Percentiles rank a stretch among this genome's conserved stretches.
These are phyloP conservation scores for Lophiostoma macrostomum DNA, from an alignment of 495 filamentous ascomycete genomes.

Conservation along the genomic window DNA sequence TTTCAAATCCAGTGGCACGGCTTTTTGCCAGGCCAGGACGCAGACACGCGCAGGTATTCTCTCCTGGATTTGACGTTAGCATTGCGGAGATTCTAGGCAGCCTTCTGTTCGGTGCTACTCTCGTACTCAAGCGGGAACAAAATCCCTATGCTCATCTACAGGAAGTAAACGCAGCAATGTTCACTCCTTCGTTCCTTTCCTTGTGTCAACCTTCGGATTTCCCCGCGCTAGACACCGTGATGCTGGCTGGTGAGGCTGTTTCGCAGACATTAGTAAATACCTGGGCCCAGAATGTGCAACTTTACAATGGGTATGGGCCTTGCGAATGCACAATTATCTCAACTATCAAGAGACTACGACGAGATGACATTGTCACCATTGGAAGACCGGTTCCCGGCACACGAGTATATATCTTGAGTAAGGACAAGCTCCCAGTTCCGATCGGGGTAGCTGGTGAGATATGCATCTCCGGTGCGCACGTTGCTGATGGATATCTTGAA, in stretches of 20 bases:
- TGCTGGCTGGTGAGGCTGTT: slow-evolving; percentile 40
- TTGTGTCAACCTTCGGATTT: slow-evolving; percentile 30
- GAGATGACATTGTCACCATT: slow-evolving; percentile 34
- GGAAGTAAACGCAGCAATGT: slow-evolving; percentile 28
- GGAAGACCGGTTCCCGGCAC: slow-evolving; percentile 35
- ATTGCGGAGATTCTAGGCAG: slow-evolving; percentile 45
- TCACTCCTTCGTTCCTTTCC: slow-evolving; percentile 38
- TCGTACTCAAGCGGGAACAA: slow-evolving; percentile 29
- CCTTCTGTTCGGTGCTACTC: slow-evolving; percentile 38
- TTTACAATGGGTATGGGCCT: slow-evolving; percentile 45
- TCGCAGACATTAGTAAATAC: slow-evolving; percentile 31
- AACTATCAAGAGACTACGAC: slow-evolving; percentile 21
- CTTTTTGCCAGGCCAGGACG: slow-evolving; percentile 22
- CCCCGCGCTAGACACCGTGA: slow-evolving; percentile 32
- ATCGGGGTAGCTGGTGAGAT: slow-evolving; percentile 41
- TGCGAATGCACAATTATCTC: slow-evolving; percentile 39
- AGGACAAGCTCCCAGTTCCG: slow-evolving; percentile 20
- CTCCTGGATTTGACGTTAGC: slow-evolving; percentile 48
- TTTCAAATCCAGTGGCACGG: slow-evolving; percentile 33
- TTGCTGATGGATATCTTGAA: slow-evolving; percentile 38
- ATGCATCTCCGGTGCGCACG: slow-evolving; percentile 40
- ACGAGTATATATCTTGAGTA: slow-evolving; percentile 39
- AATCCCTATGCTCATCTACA: slow-evolving; percentile 34
- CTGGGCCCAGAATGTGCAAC: slow-evolving; percentile 28
- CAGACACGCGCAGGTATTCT: slow-evolving; percentile 42